phyloP scores from a whole-genome alignment of 257 asterid genomes.

The Euphrasia confusa region DNA sequence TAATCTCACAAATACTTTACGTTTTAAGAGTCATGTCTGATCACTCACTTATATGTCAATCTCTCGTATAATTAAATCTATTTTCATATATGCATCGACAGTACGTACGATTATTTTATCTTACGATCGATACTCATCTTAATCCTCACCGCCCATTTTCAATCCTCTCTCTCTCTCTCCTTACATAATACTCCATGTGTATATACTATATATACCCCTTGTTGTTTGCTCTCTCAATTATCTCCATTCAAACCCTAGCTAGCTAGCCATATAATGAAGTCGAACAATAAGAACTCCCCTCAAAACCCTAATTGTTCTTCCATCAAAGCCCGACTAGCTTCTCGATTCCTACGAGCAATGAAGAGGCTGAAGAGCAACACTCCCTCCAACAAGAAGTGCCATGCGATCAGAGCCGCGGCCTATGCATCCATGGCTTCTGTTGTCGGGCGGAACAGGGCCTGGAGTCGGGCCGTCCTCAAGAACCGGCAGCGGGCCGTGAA shows the following conservation, averaged over 20 bases:
- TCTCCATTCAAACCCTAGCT: conserved; percentile 31
- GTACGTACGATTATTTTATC: too few species aligned
- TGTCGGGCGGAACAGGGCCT: conserved; percentile 50
- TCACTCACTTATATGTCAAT: too few species aligned
- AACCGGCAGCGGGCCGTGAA: conserved; percentile 14
- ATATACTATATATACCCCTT: too few species aligned
- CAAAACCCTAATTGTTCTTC: conserved; percentile 31
- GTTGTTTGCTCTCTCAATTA: conserved; percentile 10
- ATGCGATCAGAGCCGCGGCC: conserved; percentile 49
- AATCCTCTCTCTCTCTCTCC: conserved; percentile 23
- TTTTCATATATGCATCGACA: too few species aligned
- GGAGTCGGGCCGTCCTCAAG: conserved; percentile 65
- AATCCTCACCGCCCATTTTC: conserved; percentile 45
- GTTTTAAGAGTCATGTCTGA: too few species aligned
- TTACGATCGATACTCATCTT: too few species aligned
- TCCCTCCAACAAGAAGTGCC: conserved; percentile 27
- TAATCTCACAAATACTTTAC: background rate
- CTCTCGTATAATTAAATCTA: too few species aligned
- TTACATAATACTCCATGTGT: background rate
- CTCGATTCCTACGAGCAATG: conserved; percentile 47
- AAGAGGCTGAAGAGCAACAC: conserved; percentile 32
- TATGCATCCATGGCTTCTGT: conserved; percentile 66
- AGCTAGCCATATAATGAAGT: conserved; percentile 3
- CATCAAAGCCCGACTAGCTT: conserved; percentile 44
- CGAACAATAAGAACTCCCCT: background rate